phyloP scores from a whole-genome alignment of 225 moss, liverwort and hornwort genomes.

The Straminergon stramineum region DNA sequence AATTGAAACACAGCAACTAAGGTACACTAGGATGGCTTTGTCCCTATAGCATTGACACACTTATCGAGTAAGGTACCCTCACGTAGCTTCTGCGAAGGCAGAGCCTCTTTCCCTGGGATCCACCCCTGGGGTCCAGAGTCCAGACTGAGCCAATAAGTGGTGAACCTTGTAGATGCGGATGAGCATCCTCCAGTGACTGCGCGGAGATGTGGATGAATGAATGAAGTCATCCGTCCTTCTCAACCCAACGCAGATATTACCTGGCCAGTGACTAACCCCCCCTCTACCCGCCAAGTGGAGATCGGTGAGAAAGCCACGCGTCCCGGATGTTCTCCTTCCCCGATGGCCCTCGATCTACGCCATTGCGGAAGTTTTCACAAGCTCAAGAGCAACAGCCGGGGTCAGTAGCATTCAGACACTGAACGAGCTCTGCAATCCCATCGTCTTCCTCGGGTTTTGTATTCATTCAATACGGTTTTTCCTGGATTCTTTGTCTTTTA shows the following conservation, averaged over 20 bases:
- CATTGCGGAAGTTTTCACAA: background rate
- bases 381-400: background rate
- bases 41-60: background rate
- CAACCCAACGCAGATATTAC: background rate
- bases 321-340: background rate
- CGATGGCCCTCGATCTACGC: background rate
- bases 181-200: background rate
- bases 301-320: background rate
- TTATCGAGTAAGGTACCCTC: background rate
- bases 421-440: background rate
- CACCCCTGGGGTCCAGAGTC: accelerated
- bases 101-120: background rate
- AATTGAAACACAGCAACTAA: too few relatives aligned
- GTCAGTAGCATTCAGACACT: background rate
- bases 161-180: background rate
- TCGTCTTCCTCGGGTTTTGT: background rate
- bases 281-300: background rate
- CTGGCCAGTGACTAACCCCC: background rate
- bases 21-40: too few relatives aligned
- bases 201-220: background rate
- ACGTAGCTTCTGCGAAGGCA: background rate
- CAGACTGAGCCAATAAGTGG: background rate
- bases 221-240: background rate
- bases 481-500: background rate
- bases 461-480: background rate